Evolutionary conservation across 345 rosid species (phyloP).

Genomic region (Psidium guajava): DNA sequence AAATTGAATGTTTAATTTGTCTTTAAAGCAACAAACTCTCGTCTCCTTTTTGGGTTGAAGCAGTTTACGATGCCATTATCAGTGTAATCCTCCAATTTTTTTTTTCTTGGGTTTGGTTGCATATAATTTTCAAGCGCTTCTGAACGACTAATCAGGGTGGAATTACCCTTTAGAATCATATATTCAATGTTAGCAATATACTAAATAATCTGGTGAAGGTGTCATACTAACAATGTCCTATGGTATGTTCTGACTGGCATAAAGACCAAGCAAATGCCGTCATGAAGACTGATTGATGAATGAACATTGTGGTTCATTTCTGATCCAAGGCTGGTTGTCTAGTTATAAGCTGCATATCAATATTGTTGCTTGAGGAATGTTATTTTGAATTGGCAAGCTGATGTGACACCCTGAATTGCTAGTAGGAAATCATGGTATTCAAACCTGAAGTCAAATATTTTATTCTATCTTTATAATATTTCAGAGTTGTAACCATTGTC

Average conservation of each 20-base stretch:
- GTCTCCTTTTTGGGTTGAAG: background rate
- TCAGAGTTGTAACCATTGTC: background rate
- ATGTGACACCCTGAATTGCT: background rate
- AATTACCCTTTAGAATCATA: background rate
- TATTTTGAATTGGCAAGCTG: background rate
- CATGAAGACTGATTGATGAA: background rate
- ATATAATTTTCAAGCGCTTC: background rate
- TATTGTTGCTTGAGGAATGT: background rate
- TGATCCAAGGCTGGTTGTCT: background rate
- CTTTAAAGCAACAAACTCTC: background rate
- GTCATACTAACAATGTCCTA: background rate
- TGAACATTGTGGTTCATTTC: background rate
- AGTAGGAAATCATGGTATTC: background rate
- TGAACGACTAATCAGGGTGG: background rate
- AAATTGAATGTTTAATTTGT: background rate
- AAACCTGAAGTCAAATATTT: background rate
- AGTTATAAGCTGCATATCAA: background rate
- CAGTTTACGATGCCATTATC: background rate
- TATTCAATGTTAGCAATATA: background rate
- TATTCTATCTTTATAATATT: background rate
- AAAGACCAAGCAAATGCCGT: background rate
- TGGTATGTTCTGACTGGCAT: background rate
- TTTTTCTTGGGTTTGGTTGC: background rate
- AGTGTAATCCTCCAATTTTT: background rate
- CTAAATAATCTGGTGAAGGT: background rate